phyloP scores from a whole-genome alignment of 805 yeast genomes.

The Wickerhamomyces bovis region DNA sequence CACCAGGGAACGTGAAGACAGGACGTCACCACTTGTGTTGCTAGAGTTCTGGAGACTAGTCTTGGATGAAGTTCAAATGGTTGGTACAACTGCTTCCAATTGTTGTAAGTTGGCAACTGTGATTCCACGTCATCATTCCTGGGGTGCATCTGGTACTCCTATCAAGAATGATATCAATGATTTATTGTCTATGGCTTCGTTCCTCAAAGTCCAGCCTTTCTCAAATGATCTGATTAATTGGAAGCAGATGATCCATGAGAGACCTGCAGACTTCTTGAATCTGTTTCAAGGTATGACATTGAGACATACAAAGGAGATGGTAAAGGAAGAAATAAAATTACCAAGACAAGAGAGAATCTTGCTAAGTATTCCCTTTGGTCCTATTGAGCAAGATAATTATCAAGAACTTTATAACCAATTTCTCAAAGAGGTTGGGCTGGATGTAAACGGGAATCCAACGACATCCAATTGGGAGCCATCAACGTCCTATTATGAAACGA shows the following conservation, averaged over 20 bases:
- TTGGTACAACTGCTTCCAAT: conserved; percentile 62
- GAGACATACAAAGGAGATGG: conserved; percentile 83
- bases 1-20: conserved; percentile 31
- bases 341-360: conserved; percentile 75
- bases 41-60: conserved; percentile 86
- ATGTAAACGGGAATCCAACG: conserved; percentile 39
- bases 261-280: conserved; percentile 34
- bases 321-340: conserved; percentile 63
- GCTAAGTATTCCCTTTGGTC: conserved; percentile 67
- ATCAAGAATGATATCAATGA: conserved; percentile 63
- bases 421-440: conserved; percentile 47
- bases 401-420: conserved; percentile 58
- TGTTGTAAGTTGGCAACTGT: conserved; percentile 77
- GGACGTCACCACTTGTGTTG: conserved; percentile 76
- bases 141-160: conserved; percentile 98
- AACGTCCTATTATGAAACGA: conserved; percentile 32
- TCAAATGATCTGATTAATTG: conserved; percentile 12
- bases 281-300: conserved; percentile 53
- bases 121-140: conserved; percentile 80
- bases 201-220: conserved; percentile 65
- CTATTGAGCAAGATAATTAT: conserved; percentile 83
- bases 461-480: conserved; percentile 45
- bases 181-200: conserved; percentile 63
- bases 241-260: conserved; percentile 9
- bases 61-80: conserved; percentile 93